phyloP scores from a whole-genome alignment of 345 rosid genomes.

The Geranium brycei region DNA sequence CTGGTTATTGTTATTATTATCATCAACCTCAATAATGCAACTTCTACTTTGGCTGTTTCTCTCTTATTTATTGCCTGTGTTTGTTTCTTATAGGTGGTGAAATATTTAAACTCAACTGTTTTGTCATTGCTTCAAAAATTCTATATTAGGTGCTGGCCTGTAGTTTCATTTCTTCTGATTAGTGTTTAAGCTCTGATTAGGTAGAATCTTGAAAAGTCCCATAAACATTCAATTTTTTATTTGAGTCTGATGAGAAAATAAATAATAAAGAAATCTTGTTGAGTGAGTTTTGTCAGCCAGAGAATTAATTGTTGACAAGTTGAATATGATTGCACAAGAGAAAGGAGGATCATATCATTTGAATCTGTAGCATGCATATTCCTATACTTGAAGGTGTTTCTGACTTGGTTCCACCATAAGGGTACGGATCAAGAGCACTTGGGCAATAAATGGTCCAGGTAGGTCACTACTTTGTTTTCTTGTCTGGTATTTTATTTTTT shows the following conservation, averaged over 20 bases:
- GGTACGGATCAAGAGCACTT: conserved; percentile 3
- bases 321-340: conserved; percentile 2
- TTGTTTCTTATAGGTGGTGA: conserved; percentile 1
- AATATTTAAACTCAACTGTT: background rate
- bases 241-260: background rate
- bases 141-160: conserved; percentile 7
- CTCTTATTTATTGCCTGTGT: conserved; percentile 8
- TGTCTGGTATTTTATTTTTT: conserved; percentile 10
- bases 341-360: conserved; percentile 5
- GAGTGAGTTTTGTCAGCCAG: background rate
- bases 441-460: conserved; percentile 19
- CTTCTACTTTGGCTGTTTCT: conserved; percentile 33
- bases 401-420: conserved; percentile 1
- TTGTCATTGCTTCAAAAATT: conserved; percentile 4
- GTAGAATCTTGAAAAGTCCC: conserved; percentile 11
- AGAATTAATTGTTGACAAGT: background rate
- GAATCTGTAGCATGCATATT: background rate
- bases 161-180: conserved; percentile 1
- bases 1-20: conserved; percentile 1
- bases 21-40: conserved; percentile 22
- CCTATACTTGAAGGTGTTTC: conserved; percentile 8
- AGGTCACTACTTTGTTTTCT: conserved; percentile 10
- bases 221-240: conserved; percentile 2
- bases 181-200: conserved; percentile 14
- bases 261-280: background rate